Base-by-base conservation (phyloP, 306 rosid species). In the Amphicarpaea edgeworthii region DNA sequence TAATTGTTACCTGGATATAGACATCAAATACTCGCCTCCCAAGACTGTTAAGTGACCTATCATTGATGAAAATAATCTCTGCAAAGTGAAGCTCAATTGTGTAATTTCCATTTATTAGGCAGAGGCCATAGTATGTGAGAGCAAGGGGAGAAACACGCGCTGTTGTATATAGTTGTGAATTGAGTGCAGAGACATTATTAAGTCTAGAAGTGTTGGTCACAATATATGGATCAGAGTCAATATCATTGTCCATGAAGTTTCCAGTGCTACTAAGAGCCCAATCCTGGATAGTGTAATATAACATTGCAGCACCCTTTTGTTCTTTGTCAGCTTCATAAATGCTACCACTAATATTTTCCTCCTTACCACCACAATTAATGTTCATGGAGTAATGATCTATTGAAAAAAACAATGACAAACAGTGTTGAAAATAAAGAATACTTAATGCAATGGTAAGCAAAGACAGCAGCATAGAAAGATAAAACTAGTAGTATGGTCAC, bases 191-290 rank as follows among this genome's bases (percentile, higher is more conserved):
- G 51, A 82, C 85, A 75, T 81, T 85, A 59, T 81, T 85, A 59
- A 94, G 93, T 68, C 79, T 84, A 42, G 98, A 85, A 51, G 85
- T 86, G 80, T 94, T 92, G 77, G 88, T 42, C 82, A 73, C 77
- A 30, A 72, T 84, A 75, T 88, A 94, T 67, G 70, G 68, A 84
- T 94, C 98, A 66, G 88, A 82, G 24, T 88, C 93, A 55, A 89
- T 75, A 51, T 90, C 87, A 75, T 94, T 86, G 93, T 94, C 98
- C 96, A 94, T 60, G 87, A 94, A 90, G 90, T 82, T 81, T 32
- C 98, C 97, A 0, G 96, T 92, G 89, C 95, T 94, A 84, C 96
- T 91, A 57, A 92, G 81, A 57, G 98, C 98, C 98, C 98, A 94
- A 41, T 78, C 77, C 74, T 73, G 83, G 69, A 76, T 43, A 76